Percentiles rank a stretch among this genome's conserved stretches.
These are phyloP conservation scores for Thecaphora frezii DNA, from an alignment of 1,284 basidiomycete genomes.

Conservation along the genomic window DNA sequence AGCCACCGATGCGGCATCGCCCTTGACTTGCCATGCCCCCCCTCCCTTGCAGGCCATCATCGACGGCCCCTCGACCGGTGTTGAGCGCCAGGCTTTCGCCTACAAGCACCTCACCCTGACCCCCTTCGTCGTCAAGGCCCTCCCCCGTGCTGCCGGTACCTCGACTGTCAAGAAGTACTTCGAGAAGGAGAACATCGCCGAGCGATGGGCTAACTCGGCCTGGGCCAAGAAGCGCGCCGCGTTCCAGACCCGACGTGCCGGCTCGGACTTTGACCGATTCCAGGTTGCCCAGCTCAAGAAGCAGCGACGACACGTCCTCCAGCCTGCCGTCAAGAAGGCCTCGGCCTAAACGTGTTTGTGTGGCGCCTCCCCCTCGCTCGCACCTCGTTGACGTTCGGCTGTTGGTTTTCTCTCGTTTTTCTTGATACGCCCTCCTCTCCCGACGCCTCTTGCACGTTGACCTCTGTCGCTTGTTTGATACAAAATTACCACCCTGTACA, in stretches of 20 bases:
- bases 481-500: no score
- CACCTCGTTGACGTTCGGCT: no score
- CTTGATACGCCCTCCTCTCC: no score
- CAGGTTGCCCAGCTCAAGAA: conserved; percentile 65
- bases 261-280: conserved; percentile 90
- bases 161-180: conserved; percentile 82
- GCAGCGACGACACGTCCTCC: conserved; percentile 62
- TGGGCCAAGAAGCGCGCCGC: conserved; percentile 90
- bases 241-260: conserved; percentile 72
- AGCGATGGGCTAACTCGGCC: conserved; percentile 74
- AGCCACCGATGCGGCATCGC: no score
- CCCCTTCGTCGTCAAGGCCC: conserved; percentile 76
- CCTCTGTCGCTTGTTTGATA: no score
- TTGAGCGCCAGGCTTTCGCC: conserved; percentile 86
- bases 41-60: conserved; percentile 74
- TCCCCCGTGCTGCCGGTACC: conserved; percentile 84
- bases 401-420: no score
- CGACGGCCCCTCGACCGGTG: conserved; percentile 86
- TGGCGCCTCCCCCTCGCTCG: no score
- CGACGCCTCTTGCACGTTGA: no score
- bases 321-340: conserved; percentile 47
- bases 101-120: conserved; percentile 93
- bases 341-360: conserved; percentile 39
- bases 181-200: conserved; percentile 75
- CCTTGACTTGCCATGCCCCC: conserved; percentile 4